Evolutionary conservation across 1,284 basidiomycete species (phyloP).

Genomic region (Moesziomyces sp.): DNA sequence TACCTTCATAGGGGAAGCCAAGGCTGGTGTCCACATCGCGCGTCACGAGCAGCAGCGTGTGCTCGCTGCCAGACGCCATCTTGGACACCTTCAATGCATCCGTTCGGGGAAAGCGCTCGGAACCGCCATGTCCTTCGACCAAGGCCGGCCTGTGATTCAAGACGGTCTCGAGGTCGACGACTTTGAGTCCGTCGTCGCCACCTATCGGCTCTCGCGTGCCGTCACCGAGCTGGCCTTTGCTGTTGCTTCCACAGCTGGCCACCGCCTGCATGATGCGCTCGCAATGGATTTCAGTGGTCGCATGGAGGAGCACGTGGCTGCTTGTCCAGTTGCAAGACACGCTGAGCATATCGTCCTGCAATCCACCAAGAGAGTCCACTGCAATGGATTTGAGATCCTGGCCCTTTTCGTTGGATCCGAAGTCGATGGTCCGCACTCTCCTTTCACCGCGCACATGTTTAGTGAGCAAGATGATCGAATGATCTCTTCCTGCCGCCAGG

Average conservation of each 20-base stretch:
- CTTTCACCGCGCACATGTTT: neutral
- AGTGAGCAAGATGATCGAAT: slow-evolving; percentile 21
- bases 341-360: slow-evolving; percentile 4
- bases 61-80: slow-evolving; percentile 50
- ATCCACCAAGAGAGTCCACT: neutral
- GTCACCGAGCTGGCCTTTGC: slow-evolving; percentile 35
- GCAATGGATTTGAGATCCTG: slow-evolving; percentile 11
- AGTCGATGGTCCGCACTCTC: slow-evolving; percentile 1
- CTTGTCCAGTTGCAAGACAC: slow-evolving; percentile 48
- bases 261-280: neutral
- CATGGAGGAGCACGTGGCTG: slow-evolving; percentile 17
- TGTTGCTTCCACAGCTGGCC: slow-evolving; percentile 35
- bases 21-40: neutral
- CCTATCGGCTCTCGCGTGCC: neutral
- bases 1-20: neutral
- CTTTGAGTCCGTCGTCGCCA: neutral
- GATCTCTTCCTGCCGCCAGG: slow-evolving; percentile 34
- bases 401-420: slow-evolving; percentile 32
- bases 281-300: neutral
- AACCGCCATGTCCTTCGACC: neutral
- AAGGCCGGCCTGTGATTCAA: neutral
- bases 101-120: neutral
- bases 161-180: slow-evolving; percentile 7
- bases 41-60: slow-evolving; percentile 32
- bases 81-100: slow-evolving; percentile 2